phyloP scores from a whole-genome alignment of 1,284 basidiomycete genomes.

The Entoloma clypeatum region DNA sequence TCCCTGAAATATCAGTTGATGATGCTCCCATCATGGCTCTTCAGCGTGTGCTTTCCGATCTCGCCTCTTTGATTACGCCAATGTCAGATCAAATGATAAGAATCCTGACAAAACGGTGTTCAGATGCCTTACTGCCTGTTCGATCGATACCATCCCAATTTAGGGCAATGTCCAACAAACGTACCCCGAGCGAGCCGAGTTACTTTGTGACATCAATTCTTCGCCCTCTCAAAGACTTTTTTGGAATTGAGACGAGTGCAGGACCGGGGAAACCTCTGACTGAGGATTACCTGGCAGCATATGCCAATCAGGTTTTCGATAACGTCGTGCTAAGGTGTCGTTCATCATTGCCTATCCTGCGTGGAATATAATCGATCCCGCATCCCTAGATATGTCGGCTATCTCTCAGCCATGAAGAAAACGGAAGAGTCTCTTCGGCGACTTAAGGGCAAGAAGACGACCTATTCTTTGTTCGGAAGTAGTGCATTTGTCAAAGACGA shows the following conservation, averaged over 20 bases:
- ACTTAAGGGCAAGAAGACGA: slow-evolving; percentile 76
- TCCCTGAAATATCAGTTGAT: slow-evolving; percentile 36
- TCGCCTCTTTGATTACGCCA: slow-evolving; percentile 48
- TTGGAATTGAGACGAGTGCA: slow-evolving; percentile 55
- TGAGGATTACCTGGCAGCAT: slow-evolving; percentile 48
- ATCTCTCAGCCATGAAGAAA: slow-evolving; percentile 82
- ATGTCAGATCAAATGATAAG: slow-evolving; percentile 64
- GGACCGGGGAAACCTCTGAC: slow-evolving; percentile 57
- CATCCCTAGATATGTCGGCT: slow-evolving; percentile 53
- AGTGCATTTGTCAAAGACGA: slow-evolving; percentile 48
- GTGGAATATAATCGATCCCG: slow-evolving; percentile 2
- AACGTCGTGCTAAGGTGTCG: slow-evolving; percentile 65
- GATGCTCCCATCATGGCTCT: slow-evolving; percentile 48
- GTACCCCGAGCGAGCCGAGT: slow-evolving; percentile 70
- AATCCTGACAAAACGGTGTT: slow-evolving; percentile 75
- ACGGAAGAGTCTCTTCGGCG: slow-evolving; percentile 84
- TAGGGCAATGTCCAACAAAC: slow-evolving; percentile 75
- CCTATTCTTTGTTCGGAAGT: slow-evolving; percentile 75
- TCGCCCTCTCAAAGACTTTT: slow-evolving; percentile 77
- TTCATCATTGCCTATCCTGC: background rate
- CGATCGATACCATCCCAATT: slow-evolving; percentile 87
- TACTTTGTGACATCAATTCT: slow-evolving; percentile 82
- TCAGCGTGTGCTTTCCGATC: slow-evolving; percentile 41
- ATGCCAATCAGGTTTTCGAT: slow-evolving; percentile 69
- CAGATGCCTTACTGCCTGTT: slow-evolving; percentile 83